Evolutionary conservation across 106 monocot genomes (phyloP).

Genomic region (Phalaenopsis equestris): DNA sequence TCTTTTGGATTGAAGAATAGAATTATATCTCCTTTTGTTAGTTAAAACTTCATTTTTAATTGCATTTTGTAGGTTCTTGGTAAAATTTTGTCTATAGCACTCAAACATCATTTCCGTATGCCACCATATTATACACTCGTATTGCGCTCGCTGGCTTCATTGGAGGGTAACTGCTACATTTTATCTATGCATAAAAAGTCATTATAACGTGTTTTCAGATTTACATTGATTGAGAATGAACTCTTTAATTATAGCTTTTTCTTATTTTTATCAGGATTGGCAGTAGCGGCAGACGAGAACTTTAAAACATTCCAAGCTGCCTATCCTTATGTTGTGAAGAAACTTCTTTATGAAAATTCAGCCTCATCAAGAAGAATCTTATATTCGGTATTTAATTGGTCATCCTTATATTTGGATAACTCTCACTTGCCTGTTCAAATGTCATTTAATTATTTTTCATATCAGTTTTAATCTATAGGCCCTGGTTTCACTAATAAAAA

Average conservation of each 20-base stretch:
- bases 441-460: neutral
- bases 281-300: constrained; percentile 69
- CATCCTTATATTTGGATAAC: neutral
- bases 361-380: constrained; percentile 52
- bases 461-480: neutral
- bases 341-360: constrained; percentile 84
- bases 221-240: neutral
- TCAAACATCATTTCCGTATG: constrained; percentile 78
- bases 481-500: neutral
- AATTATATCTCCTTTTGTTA: neutral
- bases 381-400: constrained; percentile 48
- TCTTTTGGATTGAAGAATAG: neutral
- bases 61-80: constrained; percentile 61
- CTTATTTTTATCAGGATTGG: constrained; percentile 50
- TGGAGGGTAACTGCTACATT: constrained; percentile 48
- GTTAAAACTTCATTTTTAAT: neutral
- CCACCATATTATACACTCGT: constrained; percentile 83
- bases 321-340: constrained; percentile 82
- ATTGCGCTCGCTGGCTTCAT: constrained; percentile 79
- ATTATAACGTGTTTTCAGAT: neutral
- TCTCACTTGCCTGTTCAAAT: neutral
- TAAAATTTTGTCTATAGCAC: constrained; percentile 80
- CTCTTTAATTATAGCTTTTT: neutral
- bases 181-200: neutral
- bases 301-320: constrained; percentile 95